Evolutionary conservation across 2,329 filamentous ascomycete species (phyloP).

Genomic region (Pseudocercospora macadamiae): DNA sequence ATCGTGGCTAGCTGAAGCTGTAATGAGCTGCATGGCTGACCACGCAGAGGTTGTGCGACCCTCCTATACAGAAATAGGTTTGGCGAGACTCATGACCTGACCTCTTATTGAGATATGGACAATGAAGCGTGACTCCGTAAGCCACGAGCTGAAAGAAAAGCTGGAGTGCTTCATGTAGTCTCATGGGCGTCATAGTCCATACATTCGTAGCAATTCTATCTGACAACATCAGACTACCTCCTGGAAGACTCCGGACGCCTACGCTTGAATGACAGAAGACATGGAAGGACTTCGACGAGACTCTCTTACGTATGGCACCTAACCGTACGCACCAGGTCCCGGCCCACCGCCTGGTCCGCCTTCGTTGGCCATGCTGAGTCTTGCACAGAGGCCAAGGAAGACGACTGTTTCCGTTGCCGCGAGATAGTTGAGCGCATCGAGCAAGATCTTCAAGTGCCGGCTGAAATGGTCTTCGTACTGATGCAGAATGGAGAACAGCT

Average conservation of each 20-base stretch:
- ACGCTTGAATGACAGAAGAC: conserved; percentile 15
- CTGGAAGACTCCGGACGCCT: conserved; percentile 12
- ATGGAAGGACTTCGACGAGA: neutral
- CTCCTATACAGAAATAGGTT: neutral
- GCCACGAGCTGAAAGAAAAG: too few species aligned
- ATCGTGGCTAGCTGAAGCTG: neutral
- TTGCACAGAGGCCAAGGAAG: conserved; percentile 81
- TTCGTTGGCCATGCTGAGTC: conserved; percentile 79
- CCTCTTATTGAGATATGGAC: too few species aligned
- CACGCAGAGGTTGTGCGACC: neutral
- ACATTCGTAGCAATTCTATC: conserved; percentile 1
- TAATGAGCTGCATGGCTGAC: neutral
- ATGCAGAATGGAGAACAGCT: conserved; percentile 82
- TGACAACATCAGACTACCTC: neutral
- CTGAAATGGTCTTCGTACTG: conserved; percentile 95
- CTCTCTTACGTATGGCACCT: conserved; percentile 3
- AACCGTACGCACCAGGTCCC: conserved; percentile 27
- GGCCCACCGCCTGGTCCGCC: conserved; percentile 47
- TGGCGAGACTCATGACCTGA: neutral
- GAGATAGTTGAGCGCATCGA: conserved; percentile 95
- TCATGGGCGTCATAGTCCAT: neutral
- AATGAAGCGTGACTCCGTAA: too few species aligned
- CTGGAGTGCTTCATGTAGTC: neutral
- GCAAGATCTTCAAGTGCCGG: conserved; percentile 85
- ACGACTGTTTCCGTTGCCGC: conserved; percentile 97